These are phyloP conservation scores for Neurospora sp. DNA, from an alignment of 495 filamentous ascomycete genomes.

Conservation along the genomic window DNA sequence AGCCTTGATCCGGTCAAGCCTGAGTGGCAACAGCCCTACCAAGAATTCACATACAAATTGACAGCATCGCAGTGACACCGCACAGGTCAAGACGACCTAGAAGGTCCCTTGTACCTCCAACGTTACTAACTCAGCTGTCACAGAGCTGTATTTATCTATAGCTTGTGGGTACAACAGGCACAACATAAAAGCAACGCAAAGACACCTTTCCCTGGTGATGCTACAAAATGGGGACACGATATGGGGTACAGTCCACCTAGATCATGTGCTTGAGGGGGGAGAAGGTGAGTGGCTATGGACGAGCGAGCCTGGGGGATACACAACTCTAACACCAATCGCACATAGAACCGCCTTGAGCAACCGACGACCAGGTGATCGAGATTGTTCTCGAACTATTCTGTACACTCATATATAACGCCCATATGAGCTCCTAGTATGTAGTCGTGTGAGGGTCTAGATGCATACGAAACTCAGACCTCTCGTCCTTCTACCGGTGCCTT, in stretches of 20 bases:
- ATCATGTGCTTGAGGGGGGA: not conserved
- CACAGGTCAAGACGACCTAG: not conserved
- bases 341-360: not conserved
- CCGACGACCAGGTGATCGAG: not conserved
- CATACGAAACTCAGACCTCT: no score
- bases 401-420: no score
- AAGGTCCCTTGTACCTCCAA: not conserved
- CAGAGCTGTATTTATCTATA: not conserved
- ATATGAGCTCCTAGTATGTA: no score
- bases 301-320: no score
- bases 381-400: not conserved
- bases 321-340: not conserved
- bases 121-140: not conserved
- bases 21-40: no score
- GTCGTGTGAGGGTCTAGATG: no score
- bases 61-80: not conserved
- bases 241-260: not conserved
- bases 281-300: no score
- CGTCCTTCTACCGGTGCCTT: no score
- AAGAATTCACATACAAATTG: no score
- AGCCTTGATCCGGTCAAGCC: no score
- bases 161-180: not conserved
- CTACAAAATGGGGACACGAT: not conserved
- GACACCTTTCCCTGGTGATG: no score
- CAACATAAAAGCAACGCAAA: not conserved